Evolutionary conservation across 139 green algal genomes (phyloP).

Genomic region (Micractinium conductrix): DNA sequence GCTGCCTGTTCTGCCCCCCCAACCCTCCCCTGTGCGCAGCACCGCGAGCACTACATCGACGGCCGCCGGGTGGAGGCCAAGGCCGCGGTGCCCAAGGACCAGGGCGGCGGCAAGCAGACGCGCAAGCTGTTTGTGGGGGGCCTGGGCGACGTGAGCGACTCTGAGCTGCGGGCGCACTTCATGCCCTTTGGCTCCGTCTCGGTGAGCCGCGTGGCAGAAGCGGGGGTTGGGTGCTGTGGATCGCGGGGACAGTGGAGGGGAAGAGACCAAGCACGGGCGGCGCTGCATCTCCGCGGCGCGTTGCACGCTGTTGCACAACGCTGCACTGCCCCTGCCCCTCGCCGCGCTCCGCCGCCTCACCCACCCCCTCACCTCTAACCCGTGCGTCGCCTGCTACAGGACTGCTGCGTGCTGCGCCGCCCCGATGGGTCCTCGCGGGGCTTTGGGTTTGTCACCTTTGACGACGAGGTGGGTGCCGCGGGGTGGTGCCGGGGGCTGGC

Average conservation of each 20-base stretch:
- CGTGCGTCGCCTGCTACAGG: no score
- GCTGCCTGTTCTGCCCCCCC: not conserved
- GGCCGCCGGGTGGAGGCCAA: constrained; percentile 73
- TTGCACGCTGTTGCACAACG: not conserved
- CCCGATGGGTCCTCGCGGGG: constrained; percentile 73
- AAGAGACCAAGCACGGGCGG: not conserved
- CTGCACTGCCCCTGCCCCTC: not conserved
- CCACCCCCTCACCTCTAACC: not conserved
- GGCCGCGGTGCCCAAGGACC: constrained; percentile 72
- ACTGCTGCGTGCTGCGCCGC: constrained; percentile 65
- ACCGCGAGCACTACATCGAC: constrained; percentile 70
- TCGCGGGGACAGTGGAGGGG: not conserved
- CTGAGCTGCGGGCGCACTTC: constrained; percentile 79
- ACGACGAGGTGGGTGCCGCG: no score
- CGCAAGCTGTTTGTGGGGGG: constrained; percentile 88
- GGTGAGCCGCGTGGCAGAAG: constrained; percentile 48
- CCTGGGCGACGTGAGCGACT: constrained; percentile 76
- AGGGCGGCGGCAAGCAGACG: constrained; percentile 54
- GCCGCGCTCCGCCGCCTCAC: not conserved
- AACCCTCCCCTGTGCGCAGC: constrained; percentile 38
- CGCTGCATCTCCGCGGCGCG: not conserved
- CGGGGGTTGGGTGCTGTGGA: not conserved
- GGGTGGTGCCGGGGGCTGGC: no score
- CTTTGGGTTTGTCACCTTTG: constrained; percentile 90
- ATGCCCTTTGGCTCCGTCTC: constrained; percentile 73